phyloP scores from a whole-genome alignment of 2,329 filamentous ascomycete genomes.

The Trichoderma koningii region DNA sequence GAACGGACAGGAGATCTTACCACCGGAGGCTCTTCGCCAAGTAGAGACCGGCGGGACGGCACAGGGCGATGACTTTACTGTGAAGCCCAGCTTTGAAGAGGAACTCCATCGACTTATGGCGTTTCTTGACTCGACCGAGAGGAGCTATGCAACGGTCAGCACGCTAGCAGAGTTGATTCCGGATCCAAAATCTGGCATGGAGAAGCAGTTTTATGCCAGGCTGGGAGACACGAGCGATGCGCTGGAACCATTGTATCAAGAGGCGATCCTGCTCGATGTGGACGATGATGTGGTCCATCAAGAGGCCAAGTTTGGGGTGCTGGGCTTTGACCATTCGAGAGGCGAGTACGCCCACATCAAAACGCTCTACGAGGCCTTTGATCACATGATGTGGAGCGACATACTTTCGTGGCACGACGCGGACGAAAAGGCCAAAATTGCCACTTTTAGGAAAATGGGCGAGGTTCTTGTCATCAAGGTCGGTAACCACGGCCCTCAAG shows the following conservation, averaged over 20 bases:
- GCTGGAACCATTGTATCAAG: constrained; percentile 39
- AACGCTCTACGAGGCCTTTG: constrained; percentile 52
- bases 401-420: constrained; percentile 43
- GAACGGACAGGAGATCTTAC: constrained; percentile 56
- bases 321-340: constrained; percentile 45
- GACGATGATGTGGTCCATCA: constrained; percentile 36
- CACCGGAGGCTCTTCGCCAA: constrained; percentile 41
- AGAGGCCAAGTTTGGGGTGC: constrained; percentile 44
- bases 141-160: constrained; percentile 60
- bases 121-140: constrained; percentile 62
- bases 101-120: constrained; percentile 65
- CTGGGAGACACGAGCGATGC: constrained; percentile 39
- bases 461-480: constrained; percentile 55
- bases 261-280: constrained; percentile 37
- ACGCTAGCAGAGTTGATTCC: constrained; percentile 46
- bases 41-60: constrained; percentile 38
- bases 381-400: constrained; percentile 52
- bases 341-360: constrained; percentile 44
- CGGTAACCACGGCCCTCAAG: constrained; percentile 44
- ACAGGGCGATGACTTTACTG: constrained; percentile 34
- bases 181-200: constrained; percentile 39
- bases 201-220: constrained; percentile 49
- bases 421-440: constrained; percentile 44
- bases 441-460: constrained; percentile 48
- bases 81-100: constrained; percentile 47